These are phyloP conservation scores for Xylaria sp. DNA, from an alignment of 2,329 filamentous ascomycete genomes.

Conservation along the genomic window DNA sequence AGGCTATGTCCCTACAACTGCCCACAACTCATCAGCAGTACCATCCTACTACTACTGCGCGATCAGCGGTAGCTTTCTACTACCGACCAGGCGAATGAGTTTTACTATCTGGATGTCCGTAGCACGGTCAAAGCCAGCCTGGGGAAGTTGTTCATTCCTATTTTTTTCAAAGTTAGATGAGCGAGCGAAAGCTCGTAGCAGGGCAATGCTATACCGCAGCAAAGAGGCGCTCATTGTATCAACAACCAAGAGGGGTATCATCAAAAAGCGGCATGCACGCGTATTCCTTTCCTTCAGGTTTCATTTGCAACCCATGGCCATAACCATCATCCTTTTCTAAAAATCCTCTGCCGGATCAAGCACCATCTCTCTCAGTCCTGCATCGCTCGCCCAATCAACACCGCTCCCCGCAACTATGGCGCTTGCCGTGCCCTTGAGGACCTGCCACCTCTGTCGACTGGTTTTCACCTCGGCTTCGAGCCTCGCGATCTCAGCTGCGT, in stretches of 20 bases:
- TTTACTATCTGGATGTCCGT: no score
- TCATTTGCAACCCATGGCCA: not conserved
- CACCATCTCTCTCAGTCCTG: slow-evolving; percentile 71
- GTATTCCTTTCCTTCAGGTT: not conserved
- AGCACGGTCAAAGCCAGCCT: no score
- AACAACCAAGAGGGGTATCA: no score
- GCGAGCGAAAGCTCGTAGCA: no score
- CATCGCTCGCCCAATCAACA: slow-evolving; percentile 78
- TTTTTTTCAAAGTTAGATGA: no score
- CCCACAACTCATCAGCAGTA: not conserved
- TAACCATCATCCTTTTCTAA: not conserved
- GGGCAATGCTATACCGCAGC: no score
- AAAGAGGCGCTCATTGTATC: no score
- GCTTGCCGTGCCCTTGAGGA: slow-evolving; percentile 79
- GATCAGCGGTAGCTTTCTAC: no score
- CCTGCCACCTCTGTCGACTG: slow-evolving; percentile 71
- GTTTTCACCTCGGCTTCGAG: slow-evolving; percentile 65
- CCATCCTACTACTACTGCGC: not conserved
- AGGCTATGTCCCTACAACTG: not conserved
- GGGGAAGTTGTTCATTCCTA: no score
- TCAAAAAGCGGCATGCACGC: not conserved
- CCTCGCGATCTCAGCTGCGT: slow-evolving; percentile 60
- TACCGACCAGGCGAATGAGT: no score
- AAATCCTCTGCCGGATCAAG: slow-evolving; percentile 64
- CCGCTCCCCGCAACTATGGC: slow-evolving; percentile 82